Evolutionary conservation across 2,329 filamentous ascomycete genomes (phyloP).

Genomic region (Xylaria sp.): DNA sequence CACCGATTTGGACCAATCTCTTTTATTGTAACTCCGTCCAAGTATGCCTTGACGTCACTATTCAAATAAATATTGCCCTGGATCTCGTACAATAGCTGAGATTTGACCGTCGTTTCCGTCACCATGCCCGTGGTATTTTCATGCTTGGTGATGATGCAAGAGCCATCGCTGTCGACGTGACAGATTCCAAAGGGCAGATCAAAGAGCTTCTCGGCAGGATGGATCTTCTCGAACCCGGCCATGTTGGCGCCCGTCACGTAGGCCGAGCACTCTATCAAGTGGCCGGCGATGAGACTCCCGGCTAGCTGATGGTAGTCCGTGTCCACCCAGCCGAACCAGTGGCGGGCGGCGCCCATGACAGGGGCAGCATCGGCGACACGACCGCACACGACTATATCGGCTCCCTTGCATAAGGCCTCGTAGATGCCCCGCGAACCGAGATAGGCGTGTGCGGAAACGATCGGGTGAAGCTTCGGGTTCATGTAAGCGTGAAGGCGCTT

Average conservation of each 20-base stretch:
- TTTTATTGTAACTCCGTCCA: conserved; percentile 44
- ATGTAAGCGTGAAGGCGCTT: conserved; percentile 45
- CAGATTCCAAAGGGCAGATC: conserved; percentile 47
- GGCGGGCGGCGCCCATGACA: conserved; percentile 61
- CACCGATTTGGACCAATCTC: conserved; percentile 44
- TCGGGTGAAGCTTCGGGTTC: conserved; percentile 39
- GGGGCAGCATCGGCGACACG: conserved; percentile 56
- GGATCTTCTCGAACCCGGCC: conserved; percentile 54
- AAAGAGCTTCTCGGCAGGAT: conserved; percentile 40
- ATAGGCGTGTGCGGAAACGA: conserved; percentile 55
- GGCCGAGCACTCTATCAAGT: conserved; percentile 59
- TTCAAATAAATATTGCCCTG: conserved; percentile 56
- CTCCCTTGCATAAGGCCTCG: conserved; percentile 48
- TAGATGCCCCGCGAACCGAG: conserved; percentile 56
- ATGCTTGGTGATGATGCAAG: conserved; percentile 45
- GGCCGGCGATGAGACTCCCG: conserved; percentile 55
- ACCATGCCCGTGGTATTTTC: conserved; percentile 45
- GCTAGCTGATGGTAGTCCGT: conserved; percentile 55
- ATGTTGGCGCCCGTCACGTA: conserved; percentile 63
- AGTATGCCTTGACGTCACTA: conserved; percentile 52
- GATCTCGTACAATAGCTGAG: conserved; percentile 56
- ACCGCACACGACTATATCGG: conserved; percentile 56
- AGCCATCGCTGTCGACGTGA: conserved; percentile 44
- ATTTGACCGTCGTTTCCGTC: conserved; percentile 46
- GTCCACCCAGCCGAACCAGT: conserved; percentile 59